Evolutionary conservation across 345 rosid species (phyloP), one percentile per base, ranked within the genome.

Genomic region (Eucalyptus victrix): DNA sequence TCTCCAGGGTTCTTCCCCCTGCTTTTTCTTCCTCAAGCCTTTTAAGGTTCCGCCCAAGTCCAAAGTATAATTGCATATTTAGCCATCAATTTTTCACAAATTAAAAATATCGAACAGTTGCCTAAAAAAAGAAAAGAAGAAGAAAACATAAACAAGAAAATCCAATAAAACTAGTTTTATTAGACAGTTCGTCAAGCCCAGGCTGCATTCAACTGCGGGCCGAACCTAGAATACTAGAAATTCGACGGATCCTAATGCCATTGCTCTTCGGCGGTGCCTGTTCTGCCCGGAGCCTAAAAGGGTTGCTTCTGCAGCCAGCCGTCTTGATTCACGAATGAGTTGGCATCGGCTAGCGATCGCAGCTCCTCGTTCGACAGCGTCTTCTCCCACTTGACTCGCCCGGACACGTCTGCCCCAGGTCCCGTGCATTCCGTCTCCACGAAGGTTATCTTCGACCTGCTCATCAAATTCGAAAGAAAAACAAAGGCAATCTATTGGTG

Each of bases 331-430:
- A 94, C 60, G 65, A 95, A 95, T 21, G n/a, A 88, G 6, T 42
- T 4, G 60, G 88, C 18, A 30, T 65, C 10, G 28, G 34, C 72
- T 9, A 90, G 56, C 8, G 1, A 6, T 2, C 3, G 9, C 51
- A 65, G 12, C n/a, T 90, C 89, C 5, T 9, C 1, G 2, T 4
- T 3, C 2, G 88, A 2, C 19, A 90, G 89, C 45, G 89, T 92
- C 69, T 91, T 93, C 37, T 62, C 87, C 97, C 97, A 95, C 45
- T 80, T 12, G 13, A 94, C 96, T 13, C 95, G 93, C 40, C 60
- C 7, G 6, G 95, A 89, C 54, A 24, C 88, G 87, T 87, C 45
- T 2, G 96, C 90, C 34, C 95, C 95, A 2, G 90, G 87, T 89
- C 96, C 96, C 7, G 7, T 81, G 81, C 94, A 94, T 16, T 58